Conservation (phyloP, 2,329 filamentous ascomycete genomes). For the Trichoderma sp. region DNA sequence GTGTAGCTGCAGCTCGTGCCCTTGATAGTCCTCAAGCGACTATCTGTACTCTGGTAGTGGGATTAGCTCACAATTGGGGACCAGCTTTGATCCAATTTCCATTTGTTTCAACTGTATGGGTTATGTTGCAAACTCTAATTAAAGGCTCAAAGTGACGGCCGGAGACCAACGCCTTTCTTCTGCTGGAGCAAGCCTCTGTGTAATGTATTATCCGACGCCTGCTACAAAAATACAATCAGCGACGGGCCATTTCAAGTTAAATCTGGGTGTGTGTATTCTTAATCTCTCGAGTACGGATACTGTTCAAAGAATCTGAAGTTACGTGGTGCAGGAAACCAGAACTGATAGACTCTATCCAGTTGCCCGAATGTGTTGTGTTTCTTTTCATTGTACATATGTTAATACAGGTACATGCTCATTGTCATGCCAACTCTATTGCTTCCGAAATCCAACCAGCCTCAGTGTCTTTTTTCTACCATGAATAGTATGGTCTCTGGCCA, state of each 20-base stretch:
- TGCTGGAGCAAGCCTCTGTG: not conserved
- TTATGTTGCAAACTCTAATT: not conserved
- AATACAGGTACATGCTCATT: constrained; percentile 27
- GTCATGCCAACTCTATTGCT: constrained; percentile 1
- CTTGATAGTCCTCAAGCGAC: not conserved
- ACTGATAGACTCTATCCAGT: constrained; percentile 2
- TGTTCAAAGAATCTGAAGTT: not conserved
- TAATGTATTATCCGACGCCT: not conserved
- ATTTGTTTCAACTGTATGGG: constrained; percentile 6
- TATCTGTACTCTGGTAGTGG: constrained; percentile 20
- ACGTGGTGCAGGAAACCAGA: not conserved
- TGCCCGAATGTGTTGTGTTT: constrained; percentile 23
- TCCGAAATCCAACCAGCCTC: not conserved
- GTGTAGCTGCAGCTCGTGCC: constrained; percentile 28
- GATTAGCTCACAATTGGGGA: constrained; percentile 10
- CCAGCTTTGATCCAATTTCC: constrained; percentile 3
- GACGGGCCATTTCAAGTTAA: not conserved
- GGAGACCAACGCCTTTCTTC: not conserved
- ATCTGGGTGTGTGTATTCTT: not conserved
- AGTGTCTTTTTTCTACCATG: constrained; percentile 61
- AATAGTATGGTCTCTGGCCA: constrained; percentile 83
- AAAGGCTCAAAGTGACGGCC: not conserved
- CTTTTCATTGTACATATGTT: constrained; percentile 37
- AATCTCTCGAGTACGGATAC: not conserved
- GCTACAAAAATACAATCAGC: not conserved